Evolutionary conservation across 2,329 filamentous ascomycete species (phyloP), one percentile per base, ranked within the genome.

Genomic region (Graphilbum fragrans): DNA sequence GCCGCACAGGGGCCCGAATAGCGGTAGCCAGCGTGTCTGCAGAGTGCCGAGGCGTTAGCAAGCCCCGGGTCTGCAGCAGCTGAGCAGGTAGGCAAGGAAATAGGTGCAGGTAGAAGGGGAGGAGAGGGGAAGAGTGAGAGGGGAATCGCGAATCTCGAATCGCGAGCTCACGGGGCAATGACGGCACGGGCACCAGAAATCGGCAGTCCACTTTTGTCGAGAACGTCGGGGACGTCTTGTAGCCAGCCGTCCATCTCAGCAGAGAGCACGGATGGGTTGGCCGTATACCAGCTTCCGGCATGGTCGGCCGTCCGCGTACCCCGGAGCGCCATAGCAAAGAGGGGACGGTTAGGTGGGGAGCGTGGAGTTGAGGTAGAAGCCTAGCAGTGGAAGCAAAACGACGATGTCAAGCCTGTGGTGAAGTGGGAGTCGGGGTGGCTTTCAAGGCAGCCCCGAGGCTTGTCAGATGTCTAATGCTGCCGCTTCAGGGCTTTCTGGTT

Each of bases 1-100:
- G 88, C 92, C 35, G 92, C 92, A 50, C 86, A 90, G 32, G 80
- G 76, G 8, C 92, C 92, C 4, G 92, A 98, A 67, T 90, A 96
- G 2, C 75, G 67, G 64, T 94, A 98, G 46, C 92, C 92, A 45
- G 92, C 92, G 60, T 98, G 92, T 46, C 90, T 95, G 51, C 25
- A 41, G 23, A n/a, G n/a, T 9, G 9, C 37, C 40, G 14, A 34
- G 4, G 41, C 11, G 12, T 6, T 34, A 37, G 47, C 45, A 31
- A 38, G 5, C 19, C 16, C n/a, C 11, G 12, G 17, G 35, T 39
- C 12, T 16, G 23, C 10, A 16, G 22, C 22, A 21, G 40, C 38
- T 56, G 46, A 39, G 46, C 45, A 32, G 29, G 39, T 29, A 23
- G 22, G n/a, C n/a, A n/a, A n/a, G n/a, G n/a, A n/a, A 27, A 8